Base-by-base conservation (phyloP, 352 stramenopile genomes). In the Phytophthora sansomeana region DNA sequence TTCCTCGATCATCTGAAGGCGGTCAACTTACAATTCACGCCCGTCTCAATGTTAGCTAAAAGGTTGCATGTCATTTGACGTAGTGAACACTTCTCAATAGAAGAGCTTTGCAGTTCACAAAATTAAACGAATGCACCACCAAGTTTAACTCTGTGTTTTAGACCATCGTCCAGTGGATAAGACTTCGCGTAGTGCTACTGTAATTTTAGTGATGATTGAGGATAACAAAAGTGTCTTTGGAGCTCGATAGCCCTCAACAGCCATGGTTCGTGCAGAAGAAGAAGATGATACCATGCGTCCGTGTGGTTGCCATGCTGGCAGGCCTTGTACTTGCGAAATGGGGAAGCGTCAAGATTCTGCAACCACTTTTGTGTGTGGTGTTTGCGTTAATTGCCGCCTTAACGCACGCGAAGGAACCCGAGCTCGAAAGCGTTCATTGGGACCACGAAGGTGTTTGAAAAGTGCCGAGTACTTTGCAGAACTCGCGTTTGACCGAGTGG, bases 271-370 rank as follows among this genome's bases (percentile, higher is more conserved):
- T 4, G 42, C 26, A 1, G 54, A 75, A 53, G 67, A 69, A 44
- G 67, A 60, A 43, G 46, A 41, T 17, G 79, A 84, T 42, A 90
- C 83, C 49, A 92, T 90, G 83, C 75, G 76, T 30, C 48, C 61
- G 39, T 92, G 83, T 32, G 83, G 83, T 11, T 92, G 83, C 30
- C 83, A 87, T 35, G 66, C 58, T 36, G 83, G 83, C 0, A 78
- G 83, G 2, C 81, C 83, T 2, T 90, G 83, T 26, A 79, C 72
- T 21, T 92, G 83, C 26, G 81, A 85, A 55, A 89, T 90, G 81
- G 67, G 35, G 6, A 54, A 17, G 14, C 51, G 43, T 1, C 21
- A 16, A 30, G 29, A 13, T 29, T 48, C 41, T 6, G 19, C 14
- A 1, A 41, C 44, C 29, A 13, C 16, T 0, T 85, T 72, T 38